A percentile compares a stretch with the other conserved stretches of the same genome.
Conservation (phyloP, 179 eudicot species). For the Spergularia azorica region DNA sequence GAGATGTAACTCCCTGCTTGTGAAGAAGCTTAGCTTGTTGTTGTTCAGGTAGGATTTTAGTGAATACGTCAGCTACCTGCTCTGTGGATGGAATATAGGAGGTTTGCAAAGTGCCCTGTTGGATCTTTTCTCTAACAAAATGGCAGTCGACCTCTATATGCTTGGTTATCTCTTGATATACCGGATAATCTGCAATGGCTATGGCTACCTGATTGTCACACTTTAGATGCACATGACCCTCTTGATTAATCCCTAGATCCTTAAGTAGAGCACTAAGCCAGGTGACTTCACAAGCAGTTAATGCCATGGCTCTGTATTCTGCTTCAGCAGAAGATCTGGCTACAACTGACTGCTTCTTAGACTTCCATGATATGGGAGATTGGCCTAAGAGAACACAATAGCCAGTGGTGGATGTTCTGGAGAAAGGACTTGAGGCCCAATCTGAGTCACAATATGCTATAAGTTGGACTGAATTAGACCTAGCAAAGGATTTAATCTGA, state of each 20-base stretch:
- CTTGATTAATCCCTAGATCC: neutral
- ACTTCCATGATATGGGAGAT: neutral
- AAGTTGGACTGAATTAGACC: rapidly evolving
- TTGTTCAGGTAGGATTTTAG: neutral
- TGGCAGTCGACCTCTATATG: neutral
- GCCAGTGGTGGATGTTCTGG: neutral
- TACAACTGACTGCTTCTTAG: no score
- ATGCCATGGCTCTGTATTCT: neutral
- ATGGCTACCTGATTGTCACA: no score
- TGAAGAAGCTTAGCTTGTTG: neutral
- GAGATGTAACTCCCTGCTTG: neutral
- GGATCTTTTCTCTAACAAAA: neutral
- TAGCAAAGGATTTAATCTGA: neutral
- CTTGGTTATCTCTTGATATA: no score
- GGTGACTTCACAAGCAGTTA: neutral
- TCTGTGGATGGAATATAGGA: neutral
- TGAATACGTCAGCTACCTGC: neutral
- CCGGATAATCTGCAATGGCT: no score
- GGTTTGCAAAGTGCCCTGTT: neutral
- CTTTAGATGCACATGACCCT: no score
- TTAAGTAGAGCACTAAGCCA: neutral
- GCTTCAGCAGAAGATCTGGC: no score
- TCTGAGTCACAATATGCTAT: neutral
- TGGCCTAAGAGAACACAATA: neutral
- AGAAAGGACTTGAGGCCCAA: neutral